Evolutionary conservation across 1,284 basidiomycete species (phyloP).

Genomic region (Phenoliferia sp.): DNA sequence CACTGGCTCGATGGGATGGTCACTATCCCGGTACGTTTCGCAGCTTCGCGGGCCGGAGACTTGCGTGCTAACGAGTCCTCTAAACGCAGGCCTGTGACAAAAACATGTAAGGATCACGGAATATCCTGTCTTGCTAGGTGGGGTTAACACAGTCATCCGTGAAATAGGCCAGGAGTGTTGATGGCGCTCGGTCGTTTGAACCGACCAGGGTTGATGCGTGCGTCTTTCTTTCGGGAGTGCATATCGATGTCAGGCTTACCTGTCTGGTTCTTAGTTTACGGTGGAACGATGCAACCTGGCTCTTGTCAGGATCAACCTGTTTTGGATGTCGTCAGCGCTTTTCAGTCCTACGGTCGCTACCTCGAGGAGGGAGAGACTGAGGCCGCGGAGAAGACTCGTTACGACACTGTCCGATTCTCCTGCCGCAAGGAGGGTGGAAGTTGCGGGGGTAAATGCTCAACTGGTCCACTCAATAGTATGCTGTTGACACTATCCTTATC

Average conservation of each 20-base stretch:
- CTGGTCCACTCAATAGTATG: neutral
- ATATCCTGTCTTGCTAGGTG: neutral
- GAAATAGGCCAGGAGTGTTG: slow-evolving; percentile 69
- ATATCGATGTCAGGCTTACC: neutral
- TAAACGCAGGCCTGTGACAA: slow-evolving; percentile 63
- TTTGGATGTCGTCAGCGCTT: slow-evolving; percentile 89
- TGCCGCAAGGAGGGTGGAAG: slow-evolving; percentile 87
- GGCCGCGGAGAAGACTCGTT: slow-evolving; percentile 59
- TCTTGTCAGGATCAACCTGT: slow-evolving; percentile 72
- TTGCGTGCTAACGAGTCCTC: neutral
- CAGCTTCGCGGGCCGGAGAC: neutral
- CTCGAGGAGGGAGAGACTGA: slow-evolving; percentile 79
- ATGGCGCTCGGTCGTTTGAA: slow-evolving; percentile 90
- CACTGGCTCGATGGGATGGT: slow-evolving; percentile 99
- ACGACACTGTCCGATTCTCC: slow-evolving; percentile 79
- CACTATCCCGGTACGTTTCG: slow-evolving; percentile 67
- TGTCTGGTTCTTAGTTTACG: slow-evolving; percentile 59
- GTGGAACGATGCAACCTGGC: slow-evolving; percentile 86
- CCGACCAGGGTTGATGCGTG: slow-evolving; percentile 72
- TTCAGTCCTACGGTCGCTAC: slow-evolving; percentile 91
- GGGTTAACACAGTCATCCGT: slow-evolving; percentile 5
- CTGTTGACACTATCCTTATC: neutral
- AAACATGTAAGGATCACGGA: slow-evolving; percentile 52
- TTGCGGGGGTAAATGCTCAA: slow-evolving; percentile 71
- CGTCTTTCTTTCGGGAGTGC: neutral